phyloP scores from a whole-genome alignment of 352 stramenopile genomes.

The Stramenopiles sp. region DNA sequence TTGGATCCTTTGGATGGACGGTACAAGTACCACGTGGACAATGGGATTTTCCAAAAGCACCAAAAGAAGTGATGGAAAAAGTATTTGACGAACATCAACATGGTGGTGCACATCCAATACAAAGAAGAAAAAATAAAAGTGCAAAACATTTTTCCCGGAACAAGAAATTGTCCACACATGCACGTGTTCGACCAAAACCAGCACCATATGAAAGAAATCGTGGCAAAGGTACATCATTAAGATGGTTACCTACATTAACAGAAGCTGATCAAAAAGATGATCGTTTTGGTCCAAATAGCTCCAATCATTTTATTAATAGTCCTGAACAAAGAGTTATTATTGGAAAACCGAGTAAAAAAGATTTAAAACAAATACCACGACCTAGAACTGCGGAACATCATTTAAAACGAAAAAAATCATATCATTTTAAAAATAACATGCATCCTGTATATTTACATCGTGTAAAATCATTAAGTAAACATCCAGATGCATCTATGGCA shows the following conservation, averaged over 20 bases:
- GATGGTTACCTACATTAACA: not conserved
- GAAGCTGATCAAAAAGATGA: not conserved
- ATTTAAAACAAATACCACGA: not conserved
- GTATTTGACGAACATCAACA: not conserved
- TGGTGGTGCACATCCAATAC: not conserved
- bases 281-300: not conserved
- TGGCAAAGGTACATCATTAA: not conserved
- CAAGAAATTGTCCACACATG: not conserved
- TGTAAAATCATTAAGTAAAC: not conserved
- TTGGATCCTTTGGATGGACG: not conserved
- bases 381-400: not conserved
- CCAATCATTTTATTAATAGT: not conserved
- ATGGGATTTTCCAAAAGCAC: not conserved
- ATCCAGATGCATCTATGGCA: not conserved
- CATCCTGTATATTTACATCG: not conserved
- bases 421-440: not conserved
- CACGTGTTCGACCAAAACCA: not conserved
- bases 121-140: not conserved
- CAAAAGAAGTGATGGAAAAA: not conserved
- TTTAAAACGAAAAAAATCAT: not conserved
- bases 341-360: not conserved
- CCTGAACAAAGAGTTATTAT: not conserved
- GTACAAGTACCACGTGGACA: not conserved
- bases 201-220: not conserved
- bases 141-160: not conserved